phyloP scores from a whole-genome alignment of 441 rosid species.

The Corymbia calophylla region DNA sequence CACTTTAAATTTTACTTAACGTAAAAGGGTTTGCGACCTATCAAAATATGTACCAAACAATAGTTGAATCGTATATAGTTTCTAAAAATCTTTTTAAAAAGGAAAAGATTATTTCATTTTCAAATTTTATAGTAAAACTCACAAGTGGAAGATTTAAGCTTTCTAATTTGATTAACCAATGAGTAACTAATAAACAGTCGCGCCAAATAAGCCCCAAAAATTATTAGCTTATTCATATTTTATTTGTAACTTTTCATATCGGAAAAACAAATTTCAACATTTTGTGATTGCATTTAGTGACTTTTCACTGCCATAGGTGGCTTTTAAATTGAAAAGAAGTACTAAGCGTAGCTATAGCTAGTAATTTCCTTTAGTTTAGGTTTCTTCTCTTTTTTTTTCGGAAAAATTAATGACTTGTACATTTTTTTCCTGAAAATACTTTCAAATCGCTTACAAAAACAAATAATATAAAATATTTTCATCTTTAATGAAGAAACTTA shows the following conservation, averaged over 20 bases:
- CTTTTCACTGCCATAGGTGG: not conserved
- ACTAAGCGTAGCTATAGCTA: not conserved
- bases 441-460: too few species aligned
- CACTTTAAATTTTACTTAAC: not conserved
- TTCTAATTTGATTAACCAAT: not conserved
- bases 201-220: not conserved
- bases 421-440: too few species aligned
- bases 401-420: too few species aligned
- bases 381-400: accelerated
- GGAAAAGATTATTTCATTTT: not conserved
- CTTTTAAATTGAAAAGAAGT: not conserved
- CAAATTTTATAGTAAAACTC: not conserved
- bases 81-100: not conserved
- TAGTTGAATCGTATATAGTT: not conserved
- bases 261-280: not conserved
- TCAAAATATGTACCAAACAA: not conserved
- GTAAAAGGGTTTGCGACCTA: not conserved
- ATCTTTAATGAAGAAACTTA: too few species aligned
- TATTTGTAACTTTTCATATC: not conserved
- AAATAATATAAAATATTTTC: too few species aligned
- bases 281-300: too few species aligned
- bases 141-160: not conserved
- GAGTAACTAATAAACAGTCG: not conserved
- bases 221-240: not conserved
- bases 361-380: not conserved